Conservation (phyloP, 2,329 filamentous ascomycete species). For the Fusarium xylarioides region DNA sequence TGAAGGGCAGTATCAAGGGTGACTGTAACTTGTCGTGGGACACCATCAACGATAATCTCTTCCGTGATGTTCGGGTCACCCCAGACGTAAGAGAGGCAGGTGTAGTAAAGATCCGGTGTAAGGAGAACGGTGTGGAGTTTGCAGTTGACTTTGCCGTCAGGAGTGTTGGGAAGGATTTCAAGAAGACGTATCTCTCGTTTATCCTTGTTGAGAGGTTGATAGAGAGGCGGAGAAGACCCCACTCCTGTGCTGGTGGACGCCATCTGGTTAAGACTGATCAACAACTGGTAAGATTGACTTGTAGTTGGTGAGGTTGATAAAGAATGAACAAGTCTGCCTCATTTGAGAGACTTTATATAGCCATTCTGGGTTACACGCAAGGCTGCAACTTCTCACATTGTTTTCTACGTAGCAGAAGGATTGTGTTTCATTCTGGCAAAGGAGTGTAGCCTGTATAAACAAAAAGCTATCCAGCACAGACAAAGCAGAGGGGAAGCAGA, state of each 20-base stretch:
- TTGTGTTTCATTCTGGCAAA: not conserved
- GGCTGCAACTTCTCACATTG: not conserved
- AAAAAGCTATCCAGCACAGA: not conserved
- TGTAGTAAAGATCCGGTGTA: not conserved
- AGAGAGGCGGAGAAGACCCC: not conserved
- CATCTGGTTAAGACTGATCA: not conserved
- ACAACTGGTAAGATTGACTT: no score
- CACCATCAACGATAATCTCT: not conserved
- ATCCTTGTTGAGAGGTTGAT: not conserved
- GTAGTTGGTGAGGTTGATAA: not conserved
- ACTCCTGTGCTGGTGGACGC: not conserved
- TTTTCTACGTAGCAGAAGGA: not conserved
- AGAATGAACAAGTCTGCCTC: fast-evolving
- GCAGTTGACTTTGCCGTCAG: not conserved
- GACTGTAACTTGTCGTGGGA: not conserved
- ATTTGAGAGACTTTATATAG: not conserved
- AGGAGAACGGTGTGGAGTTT: not conserved
- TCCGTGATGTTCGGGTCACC: not conserved
- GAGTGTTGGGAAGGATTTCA: not conserved
- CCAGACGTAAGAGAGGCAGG: not conserved
- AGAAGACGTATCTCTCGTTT: not conserved
- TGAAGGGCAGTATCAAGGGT: not conserved
- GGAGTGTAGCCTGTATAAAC: not conserved
- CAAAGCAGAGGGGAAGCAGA: not conserved
- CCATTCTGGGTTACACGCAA: fast-evolving